A percentile compares a stretch with the other conserved stretches of the same genome.
These are phyloP conservation scores for Scheffersomyces insectosa DNA, from an alignment of 1,139 yeast genomes.

Conservation along the genomic window DNA sequence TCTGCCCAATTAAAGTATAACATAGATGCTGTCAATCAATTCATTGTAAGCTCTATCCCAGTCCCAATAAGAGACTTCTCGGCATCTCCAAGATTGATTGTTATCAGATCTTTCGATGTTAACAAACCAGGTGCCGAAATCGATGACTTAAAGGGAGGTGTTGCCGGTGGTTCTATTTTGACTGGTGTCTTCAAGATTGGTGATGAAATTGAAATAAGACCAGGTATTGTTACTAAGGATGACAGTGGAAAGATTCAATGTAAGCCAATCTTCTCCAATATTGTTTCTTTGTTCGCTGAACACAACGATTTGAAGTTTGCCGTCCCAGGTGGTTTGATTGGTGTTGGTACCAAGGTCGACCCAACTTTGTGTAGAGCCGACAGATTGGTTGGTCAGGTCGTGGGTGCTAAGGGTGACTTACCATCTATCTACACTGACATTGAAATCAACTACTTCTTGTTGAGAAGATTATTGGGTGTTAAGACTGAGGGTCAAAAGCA, in stretches of 20 bases:
- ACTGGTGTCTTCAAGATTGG: slow-evolving; percentile 96
- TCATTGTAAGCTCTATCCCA: slow-evolving; percentile 93
- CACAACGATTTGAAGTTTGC: slow-evolving; percentile 97
- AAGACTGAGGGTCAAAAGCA: slow-evolving; percentile 97
- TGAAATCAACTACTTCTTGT: slow-evolving; percentile 93
- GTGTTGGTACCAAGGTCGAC: slow-evolving; percentile 99
- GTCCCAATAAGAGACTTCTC: slow-evolving; percentile 94
- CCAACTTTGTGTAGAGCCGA: slow-evolving; percentile 99
- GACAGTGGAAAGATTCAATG: slow-evolving; percentile 92
- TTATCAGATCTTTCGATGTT: slow-evolving; percentile 97
- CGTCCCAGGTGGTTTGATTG: slow-evolving; percentile 99
- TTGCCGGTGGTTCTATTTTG: slow-evolving; percentile 98
- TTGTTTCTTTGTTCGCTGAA: slow-evolving; percentile 94
- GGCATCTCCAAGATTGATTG: slow-evolving; percentile 93
- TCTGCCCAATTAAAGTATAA: slow-evolving; percentile 98
- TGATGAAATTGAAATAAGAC: slow-evolving; percentile 98
- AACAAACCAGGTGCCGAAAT: slow-evolving; percentile 99
- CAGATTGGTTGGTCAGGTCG: slow-evolving; percentile 98
- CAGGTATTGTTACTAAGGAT: slow-evolving; percentile 97
- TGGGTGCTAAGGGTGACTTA: slow-evolving; percentile 93
- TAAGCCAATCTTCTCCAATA: slow-evolving; percentile 92
- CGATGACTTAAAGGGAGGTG: slow-evolving; percentile 98
- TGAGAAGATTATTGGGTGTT: slow-evolving; percentile 97
- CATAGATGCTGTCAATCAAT: slow-evolving; percentile 97
- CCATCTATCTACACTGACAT: slow-evolving; percentile 97